Percentiles rank a stretch among this genome's conserved stretches.
Conservation (phyloP, 2,329 filamentous ascomycete genomes). For the Phoma sp. region DNA sequence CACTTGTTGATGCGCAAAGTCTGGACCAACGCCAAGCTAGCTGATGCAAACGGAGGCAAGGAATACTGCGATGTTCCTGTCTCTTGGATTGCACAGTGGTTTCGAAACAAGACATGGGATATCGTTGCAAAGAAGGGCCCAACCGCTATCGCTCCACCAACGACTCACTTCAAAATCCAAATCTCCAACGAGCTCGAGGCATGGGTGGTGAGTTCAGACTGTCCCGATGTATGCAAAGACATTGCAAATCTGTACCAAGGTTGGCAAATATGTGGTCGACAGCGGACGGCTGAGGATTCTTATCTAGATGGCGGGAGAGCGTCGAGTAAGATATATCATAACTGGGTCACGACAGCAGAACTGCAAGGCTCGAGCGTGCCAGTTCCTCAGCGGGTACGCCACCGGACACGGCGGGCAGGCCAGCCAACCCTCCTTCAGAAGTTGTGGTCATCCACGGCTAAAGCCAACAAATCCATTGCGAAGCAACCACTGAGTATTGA, state of each 20-base stretch:
- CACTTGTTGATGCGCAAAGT: slow-evolving; percentile 36
- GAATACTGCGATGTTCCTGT: slow-evolving; percentile 42
- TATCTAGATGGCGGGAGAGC: not conserved
- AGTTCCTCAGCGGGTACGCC: slow-evolving; percentile 15
- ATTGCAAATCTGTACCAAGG: slow-evolving; percentile 5
- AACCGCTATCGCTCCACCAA: slow-evolving; percentile 27
- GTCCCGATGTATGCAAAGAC: slow-evolving; percentile 20
- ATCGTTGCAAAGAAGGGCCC: slow-evolving; percentile 30
- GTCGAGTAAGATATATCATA: slow-evolving; percentile 11
- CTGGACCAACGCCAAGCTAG: slow-evolving; percentile 30
- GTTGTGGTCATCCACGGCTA: not conserved
- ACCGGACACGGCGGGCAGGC: not conserved
- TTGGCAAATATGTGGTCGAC: not conserved
- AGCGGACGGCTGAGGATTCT: not conserved
- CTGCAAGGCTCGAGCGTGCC: slow-evolving; percentile 28
- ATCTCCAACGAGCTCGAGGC: slow-evolving; percentile 17
- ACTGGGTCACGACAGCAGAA: slow-evolving; percentile 8
- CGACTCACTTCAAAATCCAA: slow-evolving; percentile 33
- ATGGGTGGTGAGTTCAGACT: slow-evolving; percentile 29
- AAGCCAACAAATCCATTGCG: not conserved
- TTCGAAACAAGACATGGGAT: slow-evolving; percentile 43
- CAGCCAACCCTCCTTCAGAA: not conserved
- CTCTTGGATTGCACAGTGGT: slow-evolving; percentile 46
- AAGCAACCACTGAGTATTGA: not conserved
- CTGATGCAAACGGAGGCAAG: slow-evolving; percentile 30